Evolutionary conservation across 192 early-diverging fungal species (phyloP).

Genomic region (Backusella westeae): DNA sequence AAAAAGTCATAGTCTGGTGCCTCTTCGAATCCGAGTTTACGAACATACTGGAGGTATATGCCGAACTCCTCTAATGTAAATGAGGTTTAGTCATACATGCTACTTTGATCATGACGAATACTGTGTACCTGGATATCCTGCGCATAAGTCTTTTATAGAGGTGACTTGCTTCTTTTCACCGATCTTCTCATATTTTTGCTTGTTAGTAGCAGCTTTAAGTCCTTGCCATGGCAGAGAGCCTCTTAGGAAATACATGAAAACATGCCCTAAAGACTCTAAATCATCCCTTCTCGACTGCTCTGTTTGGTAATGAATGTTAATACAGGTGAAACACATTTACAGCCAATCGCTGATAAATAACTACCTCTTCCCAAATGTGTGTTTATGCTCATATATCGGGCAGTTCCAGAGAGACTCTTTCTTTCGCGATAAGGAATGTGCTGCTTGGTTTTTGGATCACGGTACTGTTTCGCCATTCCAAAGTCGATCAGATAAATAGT

Average conservation of each 20-base stretch:
- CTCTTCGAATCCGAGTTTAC: slow-evolving; percentile 92
- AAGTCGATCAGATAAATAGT: slow-evolving; percentile 93
- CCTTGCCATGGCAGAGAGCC: slow-evolving; percentile 98
- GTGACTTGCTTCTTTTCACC: slow-evolving; percentile 97
- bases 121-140: slow-evolving; percentile 73
- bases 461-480: slow-evolving; percentile 98
- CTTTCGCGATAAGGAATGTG: slow-evolving; percentile 98
- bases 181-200: slow-evolving; percentile 99
- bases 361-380: slow-evolving; percentile 93
- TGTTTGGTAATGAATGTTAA: slow-evolving; percentile 18
- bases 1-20: slow-evolving; percentile 94
- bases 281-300: slow-evolving; percentile 98
- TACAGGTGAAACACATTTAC: not conserved
- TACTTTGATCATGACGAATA: not conserved
- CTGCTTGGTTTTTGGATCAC: slow-evolving; percentile 92
- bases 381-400: slow-evolving; percentile 98
- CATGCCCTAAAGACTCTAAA: slow-evolving; percentile 95
- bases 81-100: not conserved
- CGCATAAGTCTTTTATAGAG: slow-evolving; percentile 86
- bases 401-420: slow-evolving; percentile 92
- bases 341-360: not conserved
- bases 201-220: slow-evolving; percentile 95
- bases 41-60: slow-evolving; percentile 82
- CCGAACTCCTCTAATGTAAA: slow-evolving; percentile 73
- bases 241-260: slow-evolving; percentile 97